These are phyloP conservation scores for Aspergillus tamarii DNA, from an alignment of 2,329 filamentous ascomycete genomes.

Conservation along the genomic window DNA sequence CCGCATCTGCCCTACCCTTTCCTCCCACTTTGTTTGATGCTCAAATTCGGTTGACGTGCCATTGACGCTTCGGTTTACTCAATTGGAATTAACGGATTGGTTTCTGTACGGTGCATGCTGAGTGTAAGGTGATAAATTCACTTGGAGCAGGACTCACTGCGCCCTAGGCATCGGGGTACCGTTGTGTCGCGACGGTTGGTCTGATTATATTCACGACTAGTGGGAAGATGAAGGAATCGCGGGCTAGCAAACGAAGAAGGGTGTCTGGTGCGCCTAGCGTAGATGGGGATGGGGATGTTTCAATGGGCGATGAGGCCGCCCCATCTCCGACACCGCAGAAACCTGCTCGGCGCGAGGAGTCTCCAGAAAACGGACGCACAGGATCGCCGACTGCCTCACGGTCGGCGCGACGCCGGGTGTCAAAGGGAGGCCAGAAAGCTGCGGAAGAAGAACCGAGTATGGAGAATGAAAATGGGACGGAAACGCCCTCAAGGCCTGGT, in stretches of 20 bases:
- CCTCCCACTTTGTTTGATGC: neutral
- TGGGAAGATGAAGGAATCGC: slow-evolving; percentile 37
- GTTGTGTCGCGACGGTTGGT: neutral
- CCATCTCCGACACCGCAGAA: slow-evolving; percentile 21
- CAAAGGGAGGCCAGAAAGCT: slow-evolving; percentile 15
- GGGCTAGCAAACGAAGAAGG: slow-evolving; percentile 40
- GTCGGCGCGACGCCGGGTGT: slow-evolving; percentile 30
- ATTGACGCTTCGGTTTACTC: neutral
- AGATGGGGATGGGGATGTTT: slow-evolving; percentile 36
- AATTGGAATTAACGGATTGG: neutral
- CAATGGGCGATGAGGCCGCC: slow-evolving; percentile 29
- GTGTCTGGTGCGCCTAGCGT: slow-evolving; percentile 31
- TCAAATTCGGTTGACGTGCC: neutral
- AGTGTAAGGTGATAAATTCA: neutral
- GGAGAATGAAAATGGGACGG: slow-evolving; percentile 14
- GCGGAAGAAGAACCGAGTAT: slow-evolving; percentile 14
- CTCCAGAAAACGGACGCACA: slow-evolving; percentile 17
- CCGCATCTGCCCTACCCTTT: slow-evolving; percentile 10
- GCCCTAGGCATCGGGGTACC: neutral
- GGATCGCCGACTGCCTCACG: slow-evolving; percentile 19
- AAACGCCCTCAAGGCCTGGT: slow-evolving; percentile 30
- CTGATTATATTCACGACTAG: neutral
- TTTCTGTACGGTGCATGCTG: neutral
- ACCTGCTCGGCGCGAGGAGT: slow-evolving; percentile 20
- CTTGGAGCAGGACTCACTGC: neutral